Evolutionary conservation across 352 stramenopile species (phyloP), one percentile per base, ranked within the genome.

Genomic region (Phytophthora colocasiae): DNA sequence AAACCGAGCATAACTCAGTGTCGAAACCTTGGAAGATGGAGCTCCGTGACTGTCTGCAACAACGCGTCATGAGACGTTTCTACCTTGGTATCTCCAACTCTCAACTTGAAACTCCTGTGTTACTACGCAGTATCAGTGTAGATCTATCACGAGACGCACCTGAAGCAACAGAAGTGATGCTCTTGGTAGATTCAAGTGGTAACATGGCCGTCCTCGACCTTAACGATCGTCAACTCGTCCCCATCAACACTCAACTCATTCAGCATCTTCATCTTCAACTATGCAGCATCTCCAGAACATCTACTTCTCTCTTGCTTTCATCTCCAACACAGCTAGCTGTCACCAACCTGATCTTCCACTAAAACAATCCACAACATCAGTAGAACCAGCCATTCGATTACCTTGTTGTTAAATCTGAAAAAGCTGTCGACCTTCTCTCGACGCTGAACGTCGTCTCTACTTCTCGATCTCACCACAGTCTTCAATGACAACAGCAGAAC

Each of bases 391-490:
- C 2, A 44, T 32, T 51, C 53, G 31, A 29, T 61, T 52, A 36
- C 22, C 24, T 36, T 36, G 31, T 10, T 22, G 22, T 36, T 41
- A 29, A 11, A 59, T 12, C 12, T 59, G 31, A 46, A n/a, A 48
- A 12, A 19, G 4, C 1, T 4, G 43, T 32, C 43, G 10, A 54
- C 14, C 24, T 55, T 50, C 52, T 43, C 50, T 9, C 39, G 39
- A 49, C 31, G 38, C 19, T 9, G 6, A 6, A 46, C 43, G 14
- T 63, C 29, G 12, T 47, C 40, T 78, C 31, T 83, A 81, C 14
- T 85, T 58, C 48, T 69, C 80, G 19, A 99, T 50, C 78, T 99
- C 96, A 43, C 98, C 98, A 69, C 91, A 99, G 80, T 99, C 97
- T 63, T 96, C 96, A 66, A 99, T 97, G 12, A 98, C 77, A 38